Conservation (phyloP, 768 basidiomycete species). For the Hortiboletus campestris region DNA sequence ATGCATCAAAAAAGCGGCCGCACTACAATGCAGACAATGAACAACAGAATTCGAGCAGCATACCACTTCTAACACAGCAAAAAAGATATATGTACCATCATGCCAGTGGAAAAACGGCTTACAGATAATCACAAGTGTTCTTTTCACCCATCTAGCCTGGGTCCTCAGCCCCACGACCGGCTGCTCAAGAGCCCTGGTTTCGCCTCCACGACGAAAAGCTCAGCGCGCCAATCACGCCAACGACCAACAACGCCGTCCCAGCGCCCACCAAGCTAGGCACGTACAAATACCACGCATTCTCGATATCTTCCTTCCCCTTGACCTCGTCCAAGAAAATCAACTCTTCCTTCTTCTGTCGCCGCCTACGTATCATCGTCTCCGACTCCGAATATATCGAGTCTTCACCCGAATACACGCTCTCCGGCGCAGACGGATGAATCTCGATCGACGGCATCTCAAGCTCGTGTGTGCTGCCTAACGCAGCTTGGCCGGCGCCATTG, state of each 20-base stretch:
- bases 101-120: slow-evolving; percentile 1
- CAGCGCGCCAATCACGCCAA: slow-evolving; percentile 74
- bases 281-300: slow-evolving; percentile 77
- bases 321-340: slow-evolving; percentile 44
- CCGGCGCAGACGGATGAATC: slow-evolving; percentile 31
- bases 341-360: slow-evolving; percentile 59
- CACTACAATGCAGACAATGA: background rate
- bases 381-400: slow-evolving; percentile 30
- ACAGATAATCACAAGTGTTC: slow-evolving; percentile 5
- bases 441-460: slow-evolving; percentile 73
- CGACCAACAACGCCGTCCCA: slow-evolving; percentile 78
- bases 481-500: slow-evolving; percentile 34
- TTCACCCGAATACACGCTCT: slow-evolving; percentile 28
- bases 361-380: slow-evolving; percentile 38
- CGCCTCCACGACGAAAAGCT: slow-evolving; percentile 71
- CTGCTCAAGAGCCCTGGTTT: slow-evolving; percentile 55
- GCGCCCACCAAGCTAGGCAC: slow-evolving; percentile 79
- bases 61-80: slow-evolving; percentile 15
- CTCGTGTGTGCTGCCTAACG: slow-evolving; percentile 35
- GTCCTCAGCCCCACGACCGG: background rate
- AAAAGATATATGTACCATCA: slow-evolving; percentile 16
- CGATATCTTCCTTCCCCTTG: slow-evolving; percentile 53
- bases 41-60: background rate
- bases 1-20: no score
- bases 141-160: background rate